These are phyloP conservation scores for Capillidium rhysosporum DNA, from an alignment of 371 early-diverging fungal species.

Conservation along the genomic window DNA sequence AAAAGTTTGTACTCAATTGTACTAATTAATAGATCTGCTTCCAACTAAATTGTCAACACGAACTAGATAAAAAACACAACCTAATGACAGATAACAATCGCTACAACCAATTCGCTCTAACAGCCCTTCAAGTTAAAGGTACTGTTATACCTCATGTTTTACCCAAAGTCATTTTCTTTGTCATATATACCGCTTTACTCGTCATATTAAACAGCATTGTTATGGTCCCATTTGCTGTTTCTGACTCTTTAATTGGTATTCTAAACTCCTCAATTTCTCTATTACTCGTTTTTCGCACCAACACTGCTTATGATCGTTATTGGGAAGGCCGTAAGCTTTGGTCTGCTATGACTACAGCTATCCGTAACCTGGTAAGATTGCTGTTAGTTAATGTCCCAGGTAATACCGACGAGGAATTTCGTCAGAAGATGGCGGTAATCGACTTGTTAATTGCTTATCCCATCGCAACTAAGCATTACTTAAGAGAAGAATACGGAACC, in stretches of 20 bases:
- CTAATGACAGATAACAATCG: too few relatives aligned
- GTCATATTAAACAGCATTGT: background rate
- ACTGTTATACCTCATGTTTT: background rate
- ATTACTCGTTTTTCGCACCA: conserved; percentile 56
- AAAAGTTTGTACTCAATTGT: too few relatives aligned
- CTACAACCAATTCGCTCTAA: background rate
- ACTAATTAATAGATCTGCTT: too few relatives aligned
- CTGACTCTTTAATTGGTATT: conserved; percentile 10
- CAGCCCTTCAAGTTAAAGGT: background rate
- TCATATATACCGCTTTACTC: background rate
- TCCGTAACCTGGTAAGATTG: conserved; percentile 32
- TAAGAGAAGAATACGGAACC: conserved; percentile 40
- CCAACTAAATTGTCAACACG: too few relatives aligned
- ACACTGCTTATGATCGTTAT: conserved; percentile 59
- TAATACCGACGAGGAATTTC: conserved; percentile 26
- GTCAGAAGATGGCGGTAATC: conserved; percentile 36
- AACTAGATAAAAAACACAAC: too few relatives aligned
- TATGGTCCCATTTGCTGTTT: background rate
- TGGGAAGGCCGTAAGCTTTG: conserved; percentile 51
- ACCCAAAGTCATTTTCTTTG: conserved; percentile 5
- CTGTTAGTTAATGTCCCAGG: conserved; percentile 41
- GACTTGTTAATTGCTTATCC: conserved; percentile 45
- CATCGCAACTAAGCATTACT: conserved; percentile 42
- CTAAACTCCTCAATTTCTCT: conserved; percentile 37
- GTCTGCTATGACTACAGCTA: conserved; percentile 30